Conservation (phyloP, 2,329 filamentous ascomycete species). For the Fusarium robinianum region DNA sequence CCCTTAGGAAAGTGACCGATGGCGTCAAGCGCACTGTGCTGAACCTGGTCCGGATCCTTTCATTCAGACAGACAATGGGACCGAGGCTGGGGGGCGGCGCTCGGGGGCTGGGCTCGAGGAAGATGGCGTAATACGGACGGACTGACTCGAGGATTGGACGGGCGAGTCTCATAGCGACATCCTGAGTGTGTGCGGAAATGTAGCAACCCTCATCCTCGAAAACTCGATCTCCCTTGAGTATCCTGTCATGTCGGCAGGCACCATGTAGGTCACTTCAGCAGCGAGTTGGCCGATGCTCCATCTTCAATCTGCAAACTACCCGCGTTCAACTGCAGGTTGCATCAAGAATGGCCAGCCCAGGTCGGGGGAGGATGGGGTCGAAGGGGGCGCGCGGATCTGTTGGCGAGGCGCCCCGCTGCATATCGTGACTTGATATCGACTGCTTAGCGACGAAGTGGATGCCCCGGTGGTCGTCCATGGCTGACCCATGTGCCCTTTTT, state of each 20-base stretch:
- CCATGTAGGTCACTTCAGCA: conserved; percentile 20
- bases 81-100: conserved; percentile 26
- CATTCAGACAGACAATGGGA: conserved; percentile 15
- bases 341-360: conserved; percentile 27
- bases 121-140: conserved; percentile 28
- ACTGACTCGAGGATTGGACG: conserved; percentile 16
- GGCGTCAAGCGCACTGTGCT: conserved; percentile 22
- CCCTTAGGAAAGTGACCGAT: not conserved
- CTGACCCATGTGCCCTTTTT: conserved; percentile 25
- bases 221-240: no score
- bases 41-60: conserved; percentile 15
- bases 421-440: conserved; percentile 30
- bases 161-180: no score
- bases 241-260: no score
- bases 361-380: not conserved
- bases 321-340: conserved; percentile 28
- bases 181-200: no score
- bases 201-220: no score
- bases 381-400: conserved; percentile 30
- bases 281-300: conserved; percentile 17
- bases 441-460: conserved; percentile 21
- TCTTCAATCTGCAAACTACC: conserved; percentile 34
- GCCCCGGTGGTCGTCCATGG: conserved; percentile 25
- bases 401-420: conserved; percentile 32
- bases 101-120: conserved; percentile 23